Percentiles rank a stretch among this genome's conserved stretches.
Conservation (phyloP, 2,329 filamentous ascomycete genomes). For the Ceratocystis papillata region DNA sequence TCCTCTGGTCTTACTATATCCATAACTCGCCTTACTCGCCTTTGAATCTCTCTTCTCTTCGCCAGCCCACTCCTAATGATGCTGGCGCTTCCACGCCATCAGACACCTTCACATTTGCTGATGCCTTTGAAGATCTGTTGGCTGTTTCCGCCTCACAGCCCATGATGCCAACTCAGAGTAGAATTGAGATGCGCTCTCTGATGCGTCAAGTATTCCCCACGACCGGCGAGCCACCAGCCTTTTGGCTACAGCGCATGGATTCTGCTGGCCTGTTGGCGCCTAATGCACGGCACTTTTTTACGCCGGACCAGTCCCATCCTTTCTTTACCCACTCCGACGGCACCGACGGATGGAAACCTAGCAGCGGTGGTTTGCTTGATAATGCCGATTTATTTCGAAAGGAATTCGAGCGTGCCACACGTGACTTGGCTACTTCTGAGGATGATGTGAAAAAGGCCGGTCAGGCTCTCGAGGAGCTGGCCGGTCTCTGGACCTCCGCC, state of each 20-base stretch:
- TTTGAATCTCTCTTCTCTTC: conserved; percentile 36
- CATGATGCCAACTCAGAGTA: conserved; percentile 34
- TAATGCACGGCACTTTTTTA: conserved; percentile 26
- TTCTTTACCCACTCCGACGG: background rate
- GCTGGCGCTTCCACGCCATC: conserved; percentile 33
- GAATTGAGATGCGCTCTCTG: conserved; percentile 32
- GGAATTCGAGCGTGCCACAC: conserved; percentile 28
- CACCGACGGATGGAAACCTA: background rate
- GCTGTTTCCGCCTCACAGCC: conserved; percentile 36
- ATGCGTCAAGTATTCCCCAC: conserved; percentile 34
- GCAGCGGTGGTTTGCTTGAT: conserved; percentile 23
- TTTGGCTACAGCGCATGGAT: conserved; percentile 36
- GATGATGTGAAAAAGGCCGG: conserved; percentile 29
- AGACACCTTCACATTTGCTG: conserved; percentile 41
- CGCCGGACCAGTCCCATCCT: conserved; percentile 17
- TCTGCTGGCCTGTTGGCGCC: conserved; percentile 33
- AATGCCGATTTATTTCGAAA: conserved; percentile 30
- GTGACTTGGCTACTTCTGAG: conserved; percentile 23
- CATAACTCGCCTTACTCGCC: conserved; percentile 37
- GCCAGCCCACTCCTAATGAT: conserved; percentile 40
- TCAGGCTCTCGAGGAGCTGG: conserved; percentile 23
- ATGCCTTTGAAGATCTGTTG: conserved; percentile 49
- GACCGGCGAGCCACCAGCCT: conserved; percentile 33
- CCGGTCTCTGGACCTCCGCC: conserved; percentile 28
- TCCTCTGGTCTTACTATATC: conserved; percentile 22